Percentiles rank a stretch among this genome's conserved stretches.
These are phyloP conservation scores for Elongisporangium senticosum DNA, from an alignment of 352 stramenopile genomes.

Conservation along the genomic window DNA sequence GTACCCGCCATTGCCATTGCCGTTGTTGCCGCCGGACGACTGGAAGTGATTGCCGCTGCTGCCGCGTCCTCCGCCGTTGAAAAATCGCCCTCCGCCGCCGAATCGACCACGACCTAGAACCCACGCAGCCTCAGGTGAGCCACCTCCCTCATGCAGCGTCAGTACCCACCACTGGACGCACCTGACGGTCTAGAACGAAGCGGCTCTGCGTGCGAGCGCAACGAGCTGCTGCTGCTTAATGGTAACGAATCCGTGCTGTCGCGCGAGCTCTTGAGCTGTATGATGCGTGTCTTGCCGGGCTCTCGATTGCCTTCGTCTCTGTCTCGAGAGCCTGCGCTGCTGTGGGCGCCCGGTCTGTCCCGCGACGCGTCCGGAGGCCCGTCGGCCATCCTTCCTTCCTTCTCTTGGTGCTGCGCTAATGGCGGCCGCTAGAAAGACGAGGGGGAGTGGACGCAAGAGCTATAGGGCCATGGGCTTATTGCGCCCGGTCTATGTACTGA, in stretches of 20 bases:
- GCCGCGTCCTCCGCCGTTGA: constrained; percentile 3
- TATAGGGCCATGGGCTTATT: background rate
- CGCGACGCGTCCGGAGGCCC: constrained; percentile 1
- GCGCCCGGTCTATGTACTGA: background rate
- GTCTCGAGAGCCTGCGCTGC: background rate
- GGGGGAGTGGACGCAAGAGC: background rate
- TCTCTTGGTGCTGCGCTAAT: background rate
- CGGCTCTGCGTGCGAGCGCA: constrained; percentile 15
- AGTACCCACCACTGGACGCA: constrained; percentile 9
- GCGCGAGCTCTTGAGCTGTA: constrained; percentile 27
- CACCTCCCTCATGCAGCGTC: background rate
- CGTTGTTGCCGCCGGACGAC: constrained; percentile 3
- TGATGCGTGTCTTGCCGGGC: constrained; percentile 28
- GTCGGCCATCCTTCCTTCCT: background rate
- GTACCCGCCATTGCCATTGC: constrained; percentile 16
- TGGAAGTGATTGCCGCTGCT: constrained; percentile 16
- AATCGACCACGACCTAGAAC: constrained; percentile 9
- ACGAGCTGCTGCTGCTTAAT: constrained; percentile 9
- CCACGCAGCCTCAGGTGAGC: constrained; percentile 1
- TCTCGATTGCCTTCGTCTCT: background rate
- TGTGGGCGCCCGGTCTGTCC: background rate
- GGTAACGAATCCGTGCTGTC: constrained; percentile 12
- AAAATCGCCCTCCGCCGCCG: constrained; percentile 1
- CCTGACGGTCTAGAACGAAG: constrained; percentile 12
- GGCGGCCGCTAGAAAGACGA: background rate